Conservation (phyloP, 306 rosid genomes). For the Lathyrus tuberosus region DNA sequence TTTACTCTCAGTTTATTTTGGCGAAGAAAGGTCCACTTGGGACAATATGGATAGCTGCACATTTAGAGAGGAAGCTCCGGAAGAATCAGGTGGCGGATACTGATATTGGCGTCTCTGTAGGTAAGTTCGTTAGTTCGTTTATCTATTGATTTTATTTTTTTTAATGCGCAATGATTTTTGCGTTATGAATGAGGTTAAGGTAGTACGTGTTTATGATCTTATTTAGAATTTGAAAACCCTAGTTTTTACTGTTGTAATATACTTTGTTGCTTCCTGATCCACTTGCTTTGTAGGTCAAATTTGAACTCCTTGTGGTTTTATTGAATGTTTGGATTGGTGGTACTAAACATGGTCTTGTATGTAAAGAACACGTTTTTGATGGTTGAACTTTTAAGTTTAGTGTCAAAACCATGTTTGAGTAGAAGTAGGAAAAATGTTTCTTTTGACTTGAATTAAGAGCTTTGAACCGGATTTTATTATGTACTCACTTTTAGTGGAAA, state of each 20-base stretch:
- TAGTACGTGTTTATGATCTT: not conserved
- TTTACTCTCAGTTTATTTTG: constrained; percentile 98
- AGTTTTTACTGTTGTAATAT: not conserved
- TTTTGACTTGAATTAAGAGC: not conserved
- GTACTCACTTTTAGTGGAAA: not conserved
- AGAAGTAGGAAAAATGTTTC: not conserved
- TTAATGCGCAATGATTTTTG: not conserved
- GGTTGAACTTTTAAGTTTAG: not conserved
- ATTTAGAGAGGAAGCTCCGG: constrained; percentile 97
- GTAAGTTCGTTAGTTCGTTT: constrained; percentile 65
- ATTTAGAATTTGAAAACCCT: not conserved
- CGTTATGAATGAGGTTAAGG: not conserved
- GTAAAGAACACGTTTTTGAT: not conserved
- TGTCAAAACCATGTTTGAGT: not conserved
- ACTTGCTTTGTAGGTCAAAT: not conserved
- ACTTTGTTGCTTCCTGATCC: constrained; percentile 19
- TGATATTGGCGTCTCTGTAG: constrained; percentile 96
- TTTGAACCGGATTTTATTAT: not conserved
- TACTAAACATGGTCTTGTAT: not conserved
- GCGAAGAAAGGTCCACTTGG: constrained; percentile 99
- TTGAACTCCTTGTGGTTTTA: not conserved
- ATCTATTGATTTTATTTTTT: not conserved
- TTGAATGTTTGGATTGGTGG: not conserved
- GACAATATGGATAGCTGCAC: constrained; percentile 99
- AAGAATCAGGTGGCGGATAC: constrained; percentile 99